Base-by-base conservation (phyloP, 2,329 filamentous ascomycete species). In the Diplocarpon mali region DNA sequence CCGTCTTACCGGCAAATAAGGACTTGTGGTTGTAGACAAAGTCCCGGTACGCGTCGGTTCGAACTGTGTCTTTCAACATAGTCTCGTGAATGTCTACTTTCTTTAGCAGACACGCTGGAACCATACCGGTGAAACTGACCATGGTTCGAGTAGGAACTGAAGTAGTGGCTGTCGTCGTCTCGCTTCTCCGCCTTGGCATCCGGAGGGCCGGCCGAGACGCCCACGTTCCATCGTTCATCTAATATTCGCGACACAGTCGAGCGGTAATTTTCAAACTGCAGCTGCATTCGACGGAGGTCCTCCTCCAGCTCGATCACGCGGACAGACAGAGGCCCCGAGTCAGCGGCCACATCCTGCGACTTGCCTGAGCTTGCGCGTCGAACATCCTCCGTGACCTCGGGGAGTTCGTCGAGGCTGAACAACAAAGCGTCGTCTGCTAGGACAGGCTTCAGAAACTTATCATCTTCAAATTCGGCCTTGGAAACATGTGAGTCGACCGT, bases 21-120 rank as follows among this genome's bases (percentile, higher is more conserved):
- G 86, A 71, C 64, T 94, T 92, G 68, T 95, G 87, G 54, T 80
- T 78, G 67, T 95, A 95, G 58, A 95, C 88, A 62, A 95, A 95
- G 65, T 96, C 88, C 37, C 89, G 80, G 66, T 96, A 96, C 2
- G 86, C 83, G 57, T 95, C 85, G 10, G 89, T 96, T 41, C 89
- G 83, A 34, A 95, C 73, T 0, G 76, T 72, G 60, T 96, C 89
- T 63, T 95, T 94, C 50, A 96, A 74, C 89, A 96, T 96, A 7
- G 84, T 88, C 61, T 95, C 87, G 63, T 96, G 89, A 45, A 96
- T 95, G 46, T 87, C 85, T 84, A n/a, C 13, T 7, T 24, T 36
- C 37, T 38, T 54, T 45, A 53, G 44, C 36, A 35, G 32, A 28
- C 7, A 15, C 9, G n/a, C 28, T 14, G 9, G 4, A 32, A 14